Conservation (phyloP, 352 stramenopile genomes). For the Phytophthora chlamydospora region DNA sequence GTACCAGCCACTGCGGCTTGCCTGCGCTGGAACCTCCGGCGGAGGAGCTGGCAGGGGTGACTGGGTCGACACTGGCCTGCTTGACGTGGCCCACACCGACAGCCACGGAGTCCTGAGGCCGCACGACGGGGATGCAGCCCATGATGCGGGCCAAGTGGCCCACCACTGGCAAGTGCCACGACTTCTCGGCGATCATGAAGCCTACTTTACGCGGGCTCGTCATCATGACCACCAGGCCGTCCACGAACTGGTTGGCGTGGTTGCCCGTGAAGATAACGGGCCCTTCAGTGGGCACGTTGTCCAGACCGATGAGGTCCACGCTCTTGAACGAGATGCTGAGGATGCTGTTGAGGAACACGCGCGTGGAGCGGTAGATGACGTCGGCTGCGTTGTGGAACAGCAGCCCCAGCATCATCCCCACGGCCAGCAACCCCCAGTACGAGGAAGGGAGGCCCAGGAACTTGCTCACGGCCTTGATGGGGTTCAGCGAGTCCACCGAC, state of each 20-base stretch:
- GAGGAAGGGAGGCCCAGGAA: slow-evolving; percentile 75
- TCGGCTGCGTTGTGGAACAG: slow-evolving; percentile 82
- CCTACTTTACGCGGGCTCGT: slow-evolving; percentile 93
- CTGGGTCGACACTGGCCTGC: slow-evolving; percentile 39
- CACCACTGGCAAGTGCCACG: slow-evolving; percentile 93
- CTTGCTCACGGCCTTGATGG: slow-evolving; percentile 81
- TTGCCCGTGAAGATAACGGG: slow-evolving; percentile 98
- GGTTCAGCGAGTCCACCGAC: slow-evolving; percentile 87
- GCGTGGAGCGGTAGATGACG: slow-evolving; percentile 78
- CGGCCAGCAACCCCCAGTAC: slow-evolving; percentile 68
- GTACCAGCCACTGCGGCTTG: slow-evolving; percentile 45
- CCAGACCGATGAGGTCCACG: slow-evolving; percentile 95
- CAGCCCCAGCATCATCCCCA: slow-evolving; percentile 70
- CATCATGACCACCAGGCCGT: slow-evolving; percentile 96
- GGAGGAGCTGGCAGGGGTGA: slow-evolving; percentile 35
- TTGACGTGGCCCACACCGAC: slow-evolving; percentile 74
- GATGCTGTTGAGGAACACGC: slow-evolving; percentile 97
- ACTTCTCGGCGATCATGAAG: slow-evolving; percentile 98
- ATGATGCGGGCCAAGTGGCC: slow-evolving; percentile 95
- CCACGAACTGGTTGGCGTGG: slow-evolving; percentile 99
- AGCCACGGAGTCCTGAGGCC: slow-evolving; percentile 93
- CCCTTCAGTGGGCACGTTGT: slow-evolving; percentile 96
- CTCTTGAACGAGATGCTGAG: slow-evolving; percentile 98
- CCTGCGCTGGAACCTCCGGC: slow-evolving; percentile 29
- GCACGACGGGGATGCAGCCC: slow-evolving; percentile 96